phyloP scores from a whole-genome alignment of 805 yeast species.

The Candida loeiensis region DNA sequence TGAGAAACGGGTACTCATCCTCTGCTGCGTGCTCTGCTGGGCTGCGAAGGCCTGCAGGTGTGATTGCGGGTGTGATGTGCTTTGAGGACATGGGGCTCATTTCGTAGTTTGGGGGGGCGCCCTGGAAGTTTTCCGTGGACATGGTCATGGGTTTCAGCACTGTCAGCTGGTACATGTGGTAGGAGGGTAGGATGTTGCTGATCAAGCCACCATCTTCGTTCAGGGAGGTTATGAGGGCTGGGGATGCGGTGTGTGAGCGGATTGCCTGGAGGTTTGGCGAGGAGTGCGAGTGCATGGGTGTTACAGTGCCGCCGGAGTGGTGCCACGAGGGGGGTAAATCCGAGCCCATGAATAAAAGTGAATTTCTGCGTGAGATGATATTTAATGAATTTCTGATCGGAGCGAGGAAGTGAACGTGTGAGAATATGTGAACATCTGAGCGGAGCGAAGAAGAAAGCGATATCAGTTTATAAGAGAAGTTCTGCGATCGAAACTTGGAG shows the following conservation, averaged over 20 bases:
- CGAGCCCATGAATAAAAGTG: neutral
- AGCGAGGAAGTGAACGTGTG: too few relatives aligned
- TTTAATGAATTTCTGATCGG: too few relatives aligned
- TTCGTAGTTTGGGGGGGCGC: conserved; percentile 39
- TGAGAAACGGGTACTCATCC: conserved; percentile 19
- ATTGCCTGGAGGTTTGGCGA: neutral
- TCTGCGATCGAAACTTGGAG: too few relatives aligned
- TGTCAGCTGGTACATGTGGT: conserved; percentile 44
- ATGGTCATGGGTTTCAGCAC: conserved; percentile 35
- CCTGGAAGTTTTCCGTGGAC: conserved; percentile 35
- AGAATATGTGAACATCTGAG: too few relatives aligned
- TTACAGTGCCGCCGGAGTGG: neutral
- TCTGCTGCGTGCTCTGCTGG: neutral
- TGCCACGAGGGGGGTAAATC: neutral
- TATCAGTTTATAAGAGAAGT: too few relatives aligned
- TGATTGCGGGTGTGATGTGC: conserved; percentile 1
- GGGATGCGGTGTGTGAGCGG: conserved; percentile 10
- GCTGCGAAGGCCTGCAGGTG: conserved; percentile 5
- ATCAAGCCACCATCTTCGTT: conserved; percentile 25
- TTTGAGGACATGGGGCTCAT: conserved; percentile 13
- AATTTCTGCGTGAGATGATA: too few relatives aligned
- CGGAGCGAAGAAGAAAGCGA: too few relatives aligned
- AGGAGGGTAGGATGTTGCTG: conserved; percentile 40
- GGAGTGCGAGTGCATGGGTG: neutral
- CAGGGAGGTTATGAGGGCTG: conserved; percentile 9